These are phyloP conservation scores for Leishmania arabica DNA, from an alignment of 208 protist genomes.

Conservation along the genomic window DNA sequence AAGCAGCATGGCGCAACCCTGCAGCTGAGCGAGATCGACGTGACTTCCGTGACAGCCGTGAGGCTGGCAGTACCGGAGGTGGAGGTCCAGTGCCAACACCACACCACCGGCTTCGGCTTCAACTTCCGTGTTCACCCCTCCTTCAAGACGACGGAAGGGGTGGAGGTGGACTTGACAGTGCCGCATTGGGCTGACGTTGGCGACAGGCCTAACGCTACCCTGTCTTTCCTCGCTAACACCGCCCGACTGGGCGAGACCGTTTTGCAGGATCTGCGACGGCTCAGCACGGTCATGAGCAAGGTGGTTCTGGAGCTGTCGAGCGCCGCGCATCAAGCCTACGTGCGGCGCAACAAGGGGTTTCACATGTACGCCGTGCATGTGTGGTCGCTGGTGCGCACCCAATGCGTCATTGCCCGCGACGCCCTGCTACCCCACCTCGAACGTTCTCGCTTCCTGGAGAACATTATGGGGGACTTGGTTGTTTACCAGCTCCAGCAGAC, in stretches of 20 bases:
- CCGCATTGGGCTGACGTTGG: constrained; percentile 30
- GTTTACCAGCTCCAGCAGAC: constrained; percentile 44
- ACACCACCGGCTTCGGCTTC: constrained; percentile 36
- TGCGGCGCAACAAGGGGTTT: constrained; percentile 47
- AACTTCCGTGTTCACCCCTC: constrained; percentile 33
- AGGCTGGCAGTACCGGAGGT: constrained; percentile 25
- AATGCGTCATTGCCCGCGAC: constrained; percentile 35
- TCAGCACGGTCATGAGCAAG: constrained; percentile 25
- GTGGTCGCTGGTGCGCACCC: constrained; percentile 18
- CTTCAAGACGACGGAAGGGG: constrained; percentile 13
- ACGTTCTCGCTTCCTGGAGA: constrained; percentile 34
- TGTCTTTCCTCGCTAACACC: constrained; percentile 46
- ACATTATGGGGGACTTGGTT: constrained; percentile 46
- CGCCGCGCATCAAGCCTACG: constrained; percentile 28
- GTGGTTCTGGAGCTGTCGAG: constrained; percentile 46
- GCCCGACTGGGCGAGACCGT: constrained; percentile 31
- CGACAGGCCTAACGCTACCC: constrained; percentile 24
- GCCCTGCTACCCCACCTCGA: constrained; percentile 37
- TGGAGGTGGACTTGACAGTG: constrained; percentile 16
- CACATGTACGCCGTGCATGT: constrained; percentile 45
- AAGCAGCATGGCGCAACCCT: constrained; percentile 17
- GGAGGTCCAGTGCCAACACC: constrained; percentile 39
- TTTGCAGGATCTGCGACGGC: constrained; percentile 23
- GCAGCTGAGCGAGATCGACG: constrained; percentile 26
- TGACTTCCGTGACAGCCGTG: constrained; percentile 20